phyloP scores from a whole-genome alignment of 768 basidiomycete genomes.

The Psilocybe tampanensis region DNA sequence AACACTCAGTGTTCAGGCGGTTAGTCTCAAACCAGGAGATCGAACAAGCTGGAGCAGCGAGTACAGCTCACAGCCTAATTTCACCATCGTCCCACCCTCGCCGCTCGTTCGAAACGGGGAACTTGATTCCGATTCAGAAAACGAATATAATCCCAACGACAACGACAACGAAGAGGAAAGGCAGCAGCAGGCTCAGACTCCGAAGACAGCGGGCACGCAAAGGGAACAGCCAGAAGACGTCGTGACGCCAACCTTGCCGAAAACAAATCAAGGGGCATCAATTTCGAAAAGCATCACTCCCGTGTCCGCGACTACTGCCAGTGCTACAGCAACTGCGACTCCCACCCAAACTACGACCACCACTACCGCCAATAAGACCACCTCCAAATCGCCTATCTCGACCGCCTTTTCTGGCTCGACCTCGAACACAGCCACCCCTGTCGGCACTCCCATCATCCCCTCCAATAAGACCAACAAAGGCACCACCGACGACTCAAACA shows the following conservation, averaged over 20 bases:
- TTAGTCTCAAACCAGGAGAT: slow-evolving; percentile 4
- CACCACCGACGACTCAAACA: neutral
- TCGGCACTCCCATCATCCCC: neutral
- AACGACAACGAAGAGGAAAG: neutral
- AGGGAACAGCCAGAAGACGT: slow-evolving; percentile 5
- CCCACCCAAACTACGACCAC: slow-evolving; percentile 2
- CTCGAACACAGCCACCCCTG: neutral
- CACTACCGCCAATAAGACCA: neutral
- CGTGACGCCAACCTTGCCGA: slow-evolving; percentile 13
- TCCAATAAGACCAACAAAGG: neutral
- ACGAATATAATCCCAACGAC: slow-evolving; percentile 5
- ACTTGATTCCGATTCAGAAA: slow-evolving; percentile 25
- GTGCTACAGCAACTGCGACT: slow-evolving; percentile 5
- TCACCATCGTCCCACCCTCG: slow-evolving; percentile 48
- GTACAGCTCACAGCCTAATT: slow-evolving; percentile 40
- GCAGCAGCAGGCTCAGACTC: neutral
- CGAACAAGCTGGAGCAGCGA: slow-evolving; percentile 26
- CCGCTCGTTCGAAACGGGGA: slow-evolving; percentile 32
- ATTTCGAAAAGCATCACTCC: slow-evolving; percentile 3
- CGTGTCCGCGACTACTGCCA: slow-evolving; percentile 5
- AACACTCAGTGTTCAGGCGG: neutral
- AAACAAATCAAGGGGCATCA: slow-evolving; percentile 4
- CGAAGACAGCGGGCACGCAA: neutral
- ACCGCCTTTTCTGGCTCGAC: neutral
- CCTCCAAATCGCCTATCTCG: neutral